Evolutionary conservation across 257 asterid genomes (phyloP).

Genomic region (Solanum rostratum): DNA sequence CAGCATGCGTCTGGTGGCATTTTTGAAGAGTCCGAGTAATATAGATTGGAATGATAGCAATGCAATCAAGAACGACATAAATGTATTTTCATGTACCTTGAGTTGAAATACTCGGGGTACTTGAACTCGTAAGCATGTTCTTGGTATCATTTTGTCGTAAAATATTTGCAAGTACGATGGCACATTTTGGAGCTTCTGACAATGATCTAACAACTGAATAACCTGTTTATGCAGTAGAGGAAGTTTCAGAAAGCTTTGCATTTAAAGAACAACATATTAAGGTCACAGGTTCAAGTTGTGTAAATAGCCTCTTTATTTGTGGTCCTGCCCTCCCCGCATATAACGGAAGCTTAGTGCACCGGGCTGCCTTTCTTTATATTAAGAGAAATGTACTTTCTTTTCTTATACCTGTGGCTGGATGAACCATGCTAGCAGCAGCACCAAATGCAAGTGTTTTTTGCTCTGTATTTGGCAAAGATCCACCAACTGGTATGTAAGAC

Average conservation of each 20-base stretch:
- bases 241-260: background rate
- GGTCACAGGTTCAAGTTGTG: background rate
- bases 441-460: slow-evolving; percentile 98
- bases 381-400: background rate
- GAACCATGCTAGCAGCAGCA: slow-evolving; percentile 99
- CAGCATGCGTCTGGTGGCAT: background rate
- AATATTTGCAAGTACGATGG: slow-evolving; percentile 65
- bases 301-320: background rate
- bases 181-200: slow-evolving; percentile 96
- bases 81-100: slow-evolving; percentile 45
- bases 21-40: background rate
- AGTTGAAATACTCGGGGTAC: slow-evolving; percentile 48
- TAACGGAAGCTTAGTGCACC: background rate
- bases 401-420: slow-evolving; percentile 88
- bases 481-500: slow-evolving; percentile 99
- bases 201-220: slow-evolving; percentile 94
- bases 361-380: background rate
- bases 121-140: slow-evolving; percentile 27
- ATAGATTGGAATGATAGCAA: background rate
- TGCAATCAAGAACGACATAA: background rate
- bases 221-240: slow-evolving; percentile 30
- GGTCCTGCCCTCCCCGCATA: background rate
- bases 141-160: slow-evolving; percentile 34
- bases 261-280: background rate
- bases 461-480: slow-evolving; percentile 92